Evolutionary conservation across 305 asterid genomes (phyloP).

Genomic region (Solanum hybrid): DNA sequence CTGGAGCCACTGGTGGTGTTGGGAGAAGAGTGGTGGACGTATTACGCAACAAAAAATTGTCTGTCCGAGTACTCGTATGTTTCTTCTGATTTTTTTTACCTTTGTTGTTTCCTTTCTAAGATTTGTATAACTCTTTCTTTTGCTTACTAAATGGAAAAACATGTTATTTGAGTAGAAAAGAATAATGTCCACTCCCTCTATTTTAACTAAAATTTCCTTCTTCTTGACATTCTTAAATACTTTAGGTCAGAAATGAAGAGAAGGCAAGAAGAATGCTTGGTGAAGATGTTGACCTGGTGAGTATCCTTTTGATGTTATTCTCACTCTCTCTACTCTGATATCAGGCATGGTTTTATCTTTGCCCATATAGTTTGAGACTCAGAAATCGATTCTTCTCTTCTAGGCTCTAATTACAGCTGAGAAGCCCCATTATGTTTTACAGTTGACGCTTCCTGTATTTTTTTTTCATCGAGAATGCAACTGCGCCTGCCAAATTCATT

Average conservation of each 20-base stretch:
- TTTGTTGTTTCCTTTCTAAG: background rate
- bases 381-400: background rate
- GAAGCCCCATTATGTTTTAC: no score
- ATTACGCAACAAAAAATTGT: slow-evolving; percentile 48
- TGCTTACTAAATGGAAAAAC: background rate
- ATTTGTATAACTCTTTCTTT: background rate
- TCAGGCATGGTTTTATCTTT: background rate
- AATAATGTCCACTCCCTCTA: background rate
- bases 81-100: background rate
- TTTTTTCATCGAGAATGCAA: background rate
- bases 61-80: slow-evolving; percentile 70
- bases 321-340: background rate
- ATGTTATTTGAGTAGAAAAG: background rate
- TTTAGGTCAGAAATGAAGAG: slow-evolving; percentile 91
- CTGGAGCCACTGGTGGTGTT: slow-evolving; percentile 98
- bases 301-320: slow-evolving; percentile 9
- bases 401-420: background rate
- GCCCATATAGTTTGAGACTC: background rate
- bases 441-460: background rate
- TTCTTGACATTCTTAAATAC: background rate
- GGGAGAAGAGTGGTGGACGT: slow-evolving; percentile 85
- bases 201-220: background rate
- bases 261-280: slow-evolving; percentile 89
- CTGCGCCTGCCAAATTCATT: background rate
- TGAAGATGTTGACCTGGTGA: slow-evolving; percentile 75